These are phyloP conservation scores for Schizochytrium sp. DNA, from an alignment of 108 stramenopile genomes.

Conservation along the genomic window DNA sequence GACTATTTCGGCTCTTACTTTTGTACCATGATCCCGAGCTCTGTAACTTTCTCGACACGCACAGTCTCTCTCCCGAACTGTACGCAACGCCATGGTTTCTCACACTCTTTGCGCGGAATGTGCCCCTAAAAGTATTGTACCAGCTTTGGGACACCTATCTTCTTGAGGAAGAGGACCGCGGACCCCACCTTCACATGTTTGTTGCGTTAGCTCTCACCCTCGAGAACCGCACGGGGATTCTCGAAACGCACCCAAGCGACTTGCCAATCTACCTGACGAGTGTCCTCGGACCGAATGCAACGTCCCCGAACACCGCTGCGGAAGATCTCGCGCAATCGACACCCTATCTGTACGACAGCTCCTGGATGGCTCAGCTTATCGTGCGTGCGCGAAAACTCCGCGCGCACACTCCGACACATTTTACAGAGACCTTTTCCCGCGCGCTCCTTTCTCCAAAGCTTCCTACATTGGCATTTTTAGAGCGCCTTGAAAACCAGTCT, in stretches of 20 bases:
- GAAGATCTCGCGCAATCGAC: background rate
- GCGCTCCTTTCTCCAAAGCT: background rate
- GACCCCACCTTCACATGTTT: background rate
- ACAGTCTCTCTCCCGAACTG: slow-evolving; percentile 43
- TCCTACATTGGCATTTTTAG: background rate
- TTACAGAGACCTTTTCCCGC: background rate
- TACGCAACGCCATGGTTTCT: slow-evolving; percentile 50
- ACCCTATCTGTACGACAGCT: background rate
- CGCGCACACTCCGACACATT: background rate
- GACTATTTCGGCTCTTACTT: slow-evolving; percentile 37
- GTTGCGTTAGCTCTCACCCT: background rate
- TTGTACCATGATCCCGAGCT: slow-evolving; percentile 42
- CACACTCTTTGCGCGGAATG: slow-evolving; percentile 32
- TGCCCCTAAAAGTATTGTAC: background rate
- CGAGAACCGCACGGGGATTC: background rate
- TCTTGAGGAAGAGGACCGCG: background rate
- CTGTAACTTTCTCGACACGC: slow-evolving; percentile 37
- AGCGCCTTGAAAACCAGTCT: background rate
- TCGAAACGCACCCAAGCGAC: background rate
- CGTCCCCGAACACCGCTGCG: background rate
- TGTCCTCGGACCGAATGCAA: background rate
- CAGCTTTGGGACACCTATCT: background rate
- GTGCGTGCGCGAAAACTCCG: background rate
- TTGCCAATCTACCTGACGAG: background rate
- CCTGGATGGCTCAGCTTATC: background rate